A percentile compares a stretch with the other conserved stretches of the same genome.
phyloP scores from a whole-genome alignment of 257 asterid species.

The Lavandula angustifolia region DNA sequence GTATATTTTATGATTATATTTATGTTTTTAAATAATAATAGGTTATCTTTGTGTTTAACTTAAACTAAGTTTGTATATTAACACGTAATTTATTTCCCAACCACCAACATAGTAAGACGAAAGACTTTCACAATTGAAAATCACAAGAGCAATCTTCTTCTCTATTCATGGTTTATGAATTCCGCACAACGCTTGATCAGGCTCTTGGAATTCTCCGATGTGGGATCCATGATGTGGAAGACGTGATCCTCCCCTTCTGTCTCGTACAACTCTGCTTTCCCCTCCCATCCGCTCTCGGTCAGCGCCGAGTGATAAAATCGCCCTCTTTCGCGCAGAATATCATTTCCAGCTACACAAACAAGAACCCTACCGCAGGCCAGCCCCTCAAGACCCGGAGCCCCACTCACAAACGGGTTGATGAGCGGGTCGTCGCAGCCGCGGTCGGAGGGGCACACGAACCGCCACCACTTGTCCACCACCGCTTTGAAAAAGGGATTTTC shows the following conservation, averaged over 20 bases:
- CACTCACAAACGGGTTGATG: conserved; percentile 64
- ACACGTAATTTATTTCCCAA: too few relatives aligned
- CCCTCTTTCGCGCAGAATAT: conserved; percentile 72
- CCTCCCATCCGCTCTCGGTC: conserved; percentile 51
- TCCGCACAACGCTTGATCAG: conserved; percentile 44
- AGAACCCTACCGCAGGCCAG: conserved; percentile 46
- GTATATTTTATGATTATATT: too few relatives aligned
- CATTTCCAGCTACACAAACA: conserved; percentile 68
- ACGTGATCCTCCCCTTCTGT: conserved; percentile 71
- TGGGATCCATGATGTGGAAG: conserved; percentile 61
- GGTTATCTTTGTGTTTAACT: too few relatives aligned
- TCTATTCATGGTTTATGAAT: conserved; percentile 40
- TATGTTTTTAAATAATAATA: too few relatives aligned
- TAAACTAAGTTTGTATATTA: too few relatives aligned
- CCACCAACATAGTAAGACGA: too few relatives aligned
- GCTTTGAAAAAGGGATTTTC: conserved; percentile 50
- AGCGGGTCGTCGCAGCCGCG: conserved; percentile 60
- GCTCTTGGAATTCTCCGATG: conserved; percentile 34
- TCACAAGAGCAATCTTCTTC: too few relatives aligned
- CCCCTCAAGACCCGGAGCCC: conserved; percentile 35
- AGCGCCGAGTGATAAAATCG: conserved; percentile 42
- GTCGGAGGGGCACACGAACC: conserved; percentile 61
- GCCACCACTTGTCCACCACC: conserved; percentile 80
- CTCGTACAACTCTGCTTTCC: conserved; percentile 53
- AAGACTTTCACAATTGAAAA: too few relatives aligned